Evolutionary conservation across 139 green algal species (phyloP).

Genomic region (Asterochloris sp.): DNA sequence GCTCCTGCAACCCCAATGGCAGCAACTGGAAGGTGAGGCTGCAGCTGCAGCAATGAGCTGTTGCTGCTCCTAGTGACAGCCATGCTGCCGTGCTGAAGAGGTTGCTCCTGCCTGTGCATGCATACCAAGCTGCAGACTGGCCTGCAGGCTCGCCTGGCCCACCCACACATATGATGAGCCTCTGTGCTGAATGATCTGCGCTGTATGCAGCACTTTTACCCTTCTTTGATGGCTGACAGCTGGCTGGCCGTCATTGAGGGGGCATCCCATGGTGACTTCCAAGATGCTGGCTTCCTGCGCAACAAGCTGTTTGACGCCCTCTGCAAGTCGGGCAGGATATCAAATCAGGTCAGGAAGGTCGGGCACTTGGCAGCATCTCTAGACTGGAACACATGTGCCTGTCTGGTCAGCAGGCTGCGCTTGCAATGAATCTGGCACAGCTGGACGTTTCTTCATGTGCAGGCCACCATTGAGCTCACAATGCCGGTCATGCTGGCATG

Average conservation of each 20-base stretch:
- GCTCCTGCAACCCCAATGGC: conserved; percentile 46
- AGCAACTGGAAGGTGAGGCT: conserved; percentile 35
- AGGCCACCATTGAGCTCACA: conserved; percentile 16
- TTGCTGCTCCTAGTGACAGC: background rate
- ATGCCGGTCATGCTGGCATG: conserved; percentile 20
- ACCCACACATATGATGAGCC: conserved; percentile 1
- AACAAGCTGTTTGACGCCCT: conserved; percentile 40
- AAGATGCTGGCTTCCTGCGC: conserved; percentile 30
- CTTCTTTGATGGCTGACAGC: background rate
- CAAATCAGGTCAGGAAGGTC: background rate
- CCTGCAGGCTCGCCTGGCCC: too few relatives aligned
- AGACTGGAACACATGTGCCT: too few relatives aligned
- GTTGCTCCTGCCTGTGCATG: conserved; percentile 13
- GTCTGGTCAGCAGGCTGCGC: background rate
- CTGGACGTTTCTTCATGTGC: background rate
- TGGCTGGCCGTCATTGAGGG: conserved; percentile 26
- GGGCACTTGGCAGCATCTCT: too few relatives aligned
- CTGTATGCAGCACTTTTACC: conserved; percentile 17
- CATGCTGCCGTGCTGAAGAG: conserved; percentile 13
- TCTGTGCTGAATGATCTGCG: background rate
- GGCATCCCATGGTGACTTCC: conserved; percentile 41
- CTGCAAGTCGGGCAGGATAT: conserved; percentile 25
- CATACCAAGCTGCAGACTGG: too few relatives aligned
- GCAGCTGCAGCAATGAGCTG: background rate
- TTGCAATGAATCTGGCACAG: background rate